Evolutionary conservation across 2,329 filamentous ascomycete genomes (phyloP), one percentile per base, ranked within the genome.

Genomic region (Drechslera avenae): DNA sequence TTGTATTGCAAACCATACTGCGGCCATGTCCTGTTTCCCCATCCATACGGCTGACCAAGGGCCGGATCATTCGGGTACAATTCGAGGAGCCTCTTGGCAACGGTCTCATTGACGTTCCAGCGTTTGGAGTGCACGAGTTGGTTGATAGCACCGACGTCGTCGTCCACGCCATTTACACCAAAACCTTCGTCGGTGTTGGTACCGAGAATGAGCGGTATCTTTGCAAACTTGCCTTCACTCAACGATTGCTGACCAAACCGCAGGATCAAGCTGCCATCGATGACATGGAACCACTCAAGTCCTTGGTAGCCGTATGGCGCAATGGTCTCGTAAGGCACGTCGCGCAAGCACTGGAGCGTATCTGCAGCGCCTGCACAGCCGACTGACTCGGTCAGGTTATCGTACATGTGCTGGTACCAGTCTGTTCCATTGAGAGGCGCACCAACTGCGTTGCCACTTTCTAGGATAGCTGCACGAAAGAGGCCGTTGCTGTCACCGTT

Each of bases 121-220:
- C 66, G 63, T 13, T 73, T 75, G 0, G 66, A 68, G 14, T 68
- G 65, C n/a, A 68, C 56, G 5, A 71, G 49, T 23, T 67, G 59
- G 14, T 64, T 54, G 7, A 67, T 46, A 8, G 68, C 67, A 42
- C 66, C 57, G 34, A 66, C 76, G 16, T 75, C 78, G 3, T 76
- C 81, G 10, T 64, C 72, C 2, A 79, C 77, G 1, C 76, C 75
- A 13, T 52, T 79, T 52, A 86, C 86, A 1, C 76, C 74, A 2
- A 81, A 82, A 0, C 84, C 86, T 65, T 90, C 86, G 57, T 89
- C 86, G 0, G 81, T 81, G 63, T 87, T 88, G 14, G 79, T 81
- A 2, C 87, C 86, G 18, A 82, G 73, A 1, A 89, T 75, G 23
- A 88, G 77, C 0, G 85, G 84, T 0, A 88, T 81, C 39, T 83